phyloP scores from a whole-genome alignment of 371 early-diverging fungal genomes.

The Mucor racemosus region DNA sequence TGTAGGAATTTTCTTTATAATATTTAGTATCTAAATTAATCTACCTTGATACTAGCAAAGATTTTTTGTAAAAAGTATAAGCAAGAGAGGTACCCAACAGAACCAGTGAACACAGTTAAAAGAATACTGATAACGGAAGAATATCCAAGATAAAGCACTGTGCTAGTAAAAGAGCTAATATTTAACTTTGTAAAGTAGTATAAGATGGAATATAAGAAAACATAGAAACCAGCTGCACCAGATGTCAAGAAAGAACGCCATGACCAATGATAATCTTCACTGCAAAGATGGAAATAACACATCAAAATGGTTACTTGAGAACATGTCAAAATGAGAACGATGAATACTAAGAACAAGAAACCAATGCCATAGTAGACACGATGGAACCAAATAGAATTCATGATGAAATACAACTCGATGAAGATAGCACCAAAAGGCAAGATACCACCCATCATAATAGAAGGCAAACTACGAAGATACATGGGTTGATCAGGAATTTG shows the following conservation, averaged over 20 bases:
- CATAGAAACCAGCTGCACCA: constrained; percentile 87
- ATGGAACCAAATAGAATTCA: constrained; percentile 92
- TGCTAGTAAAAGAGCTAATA: constrained; percentile 75
- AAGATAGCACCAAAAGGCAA: constrained; percentile 91
- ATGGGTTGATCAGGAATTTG: constrained; percentile 85
- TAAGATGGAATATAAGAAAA: constrained; percentile 82
- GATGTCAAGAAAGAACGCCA: constrained; percentile 93
- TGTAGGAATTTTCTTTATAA: neutral
- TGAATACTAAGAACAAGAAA: constrained; percentile 82
- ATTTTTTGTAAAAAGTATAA: constrained; percentile 82
- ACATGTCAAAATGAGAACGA: constrained; percentile 83
- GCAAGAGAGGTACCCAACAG: constrained; percentile 81
- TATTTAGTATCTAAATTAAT: constrained; percentile 41
- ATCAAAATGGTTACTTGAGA: constrained; percentile 85
- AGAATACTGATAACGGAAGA: constrained; percentile 77
- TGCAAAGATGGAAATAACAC: constrained; percentile 89
- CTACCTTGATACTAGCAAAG: constrained; percentile 84
- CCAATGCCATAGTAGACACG: constrained; percentile 91
- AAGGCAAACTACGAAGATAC: constrained; percentile 78
- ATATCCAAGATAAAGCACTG: constrained; percentile 94
- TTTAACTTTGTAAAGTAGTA: constrained; percentile 80
- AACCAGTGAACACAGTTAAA: constrained; percentile 62
- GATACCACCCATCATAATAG: constrained; percentile 84
- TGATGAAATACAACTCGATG: constrained; percentile 88
- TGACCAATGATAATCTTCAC: constrained; percentile 95